Percentiles rank a stretch among this genome's conserved stretches.
Conservation (phyloP, 1,284 basidiomycete species). For the Ustilago bromivora region DNA sequence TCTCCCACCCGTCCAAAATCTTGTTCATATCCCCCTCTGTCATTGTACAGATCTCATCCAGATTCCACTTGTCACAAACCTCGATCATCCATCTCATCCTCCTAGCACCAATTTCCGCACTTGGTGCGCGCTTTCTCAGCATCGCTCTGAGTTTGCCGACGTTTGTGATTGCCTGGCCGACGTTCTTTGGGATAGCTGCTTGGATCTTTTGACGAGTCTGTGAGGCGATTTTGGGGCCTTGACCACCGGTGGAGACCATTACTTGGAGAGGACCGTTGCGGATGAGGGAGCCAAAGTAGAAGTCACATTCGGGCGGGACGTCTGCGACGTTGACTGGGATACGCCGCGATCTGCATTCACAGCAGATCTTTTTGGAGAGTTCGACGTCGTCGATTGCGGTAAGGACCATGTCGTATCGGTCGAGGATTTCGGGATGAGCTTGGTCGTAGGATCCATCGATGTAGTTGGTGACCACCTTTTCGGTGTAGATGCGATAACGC, state of each 20-base stretch:
- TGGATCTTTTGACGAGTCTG: slow-evolving; percentile 82
- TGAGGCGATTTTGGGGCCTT: slow-evolving; percentile 89
- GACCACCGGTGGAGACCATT: slow-evolving; percentile 95
- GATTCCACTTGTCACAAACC: slow-evolving; percentile 85
- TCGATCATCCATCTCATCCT: slow-evolving; percentile 97
- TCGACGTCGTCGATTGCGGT: slow-evolving; percentile 90
- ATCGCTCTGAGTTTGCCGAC: slow-evolving; percentile 80
- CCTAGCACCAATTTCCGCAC: slow-evolving; percentile 78
- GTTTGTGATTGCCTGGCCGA: slow-evolving; percentile 83
- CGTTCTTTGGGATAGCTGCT: slow-evolving; percentile 77
- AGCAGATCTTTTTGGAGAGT: slow-evolving; percentile 79
- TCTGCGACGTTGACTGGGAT: slow-evolving; percentile 97
- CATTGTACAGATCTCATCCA: slow-evolving; percentile 80
- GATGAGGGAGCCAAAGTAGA: slow-evolving; percentile 96
- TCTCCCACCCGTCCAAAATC: slow-evolving; percentile 69
- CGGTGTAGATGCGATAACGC: slow-evolving; percentile 56
- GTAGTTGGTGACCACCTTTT: slow-evolving; percentile 56
- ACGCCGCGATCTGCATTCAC: slow-evolving; percentile 77
- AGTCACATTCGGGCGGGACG: slow-evolving; percentile 89
- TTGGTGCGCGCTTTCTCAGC: slow-evolving; percentile 81
- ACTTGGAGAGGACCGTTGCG: slow-evolving; percentile 91
- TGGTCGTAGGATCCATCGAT: slow-evolving; percentile 68
- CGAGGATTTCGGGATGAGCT: slow-evolving; percentile 23
- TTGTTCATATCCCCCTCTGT: slow-evolving; percentile 73
- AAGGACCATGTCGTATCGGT: slow-evolving; percentile 82